phyloP scores from a whole-genome alignment of 495 filamentous ascomycete genomes.

The Penicillium simplicissimum region DNA sequence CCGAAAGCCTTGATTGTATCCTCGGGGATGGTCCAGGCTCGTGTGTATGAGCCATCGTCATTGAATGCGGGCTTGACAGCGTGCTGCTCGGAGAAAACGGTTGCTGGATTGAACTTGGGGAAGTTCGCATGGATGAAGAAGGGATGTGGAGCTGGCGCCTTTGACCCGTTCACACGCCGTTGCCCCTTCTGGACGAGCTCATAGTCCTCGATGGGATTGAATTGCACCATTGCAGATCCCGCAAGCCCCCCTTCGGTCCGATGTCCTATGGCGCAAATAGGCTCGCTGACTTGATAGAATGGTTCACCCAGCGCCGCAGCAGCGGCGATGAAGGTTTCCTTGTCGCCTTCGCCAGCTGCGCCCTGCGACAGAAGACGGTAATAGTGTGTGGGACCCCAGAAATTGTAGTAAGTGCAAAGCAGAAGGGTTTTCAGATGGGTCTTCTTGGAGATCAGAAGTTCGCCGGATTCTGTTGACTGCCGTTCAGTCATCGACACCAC shows the following conservation, averaged over 20 bases:
- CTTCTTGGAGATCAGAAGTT: constrained; percentile 52
- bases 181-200: constrained; percentile 25
- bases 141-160: constrained; percentile 21
- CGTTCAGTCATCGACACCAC: constrained; percentile 27
- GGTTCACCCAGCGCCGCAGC: constrained; percentile 44
- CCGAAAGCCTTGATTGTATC: constrained; percentile 39
- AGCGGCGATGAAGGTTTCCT: constrained; percentile 57
- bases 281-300: constrained; percentile 66
- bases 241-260: constrained; percentile 13
- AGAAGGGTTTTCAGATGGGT: constrained; percentile 50
- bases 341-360: constrained; percentile 56
- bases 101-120: constrained; percentile 52
- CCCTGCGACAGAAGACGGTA: constrained; percentile 55
- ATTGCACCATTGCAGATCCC: constrained; percentile 42
- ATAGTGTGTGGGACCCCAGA: constrained; percentile 54
- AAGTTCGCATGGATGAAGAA: constrained; percentile 55
- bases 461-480: constrained; percentile 53
- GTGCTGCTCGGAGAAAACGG: constrained; percentile 36
- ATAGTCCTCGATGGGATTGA: constrained; percentile 44
- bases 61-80: constrained; percentile 36
- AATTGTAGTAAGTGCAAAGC: constrained; percentile 60
- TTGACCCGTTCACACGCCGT: constrained; percentile 25
- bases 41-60: constrained; percentile 38
- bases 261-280: constrained; percentile 31
- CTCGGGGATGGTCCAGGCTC: constrained; percentile 42